phyloP scores from a whole-genome alignment of 2,329 filamentous ascomycete genomes.

The Trichoderma lentiforme region DNA sequence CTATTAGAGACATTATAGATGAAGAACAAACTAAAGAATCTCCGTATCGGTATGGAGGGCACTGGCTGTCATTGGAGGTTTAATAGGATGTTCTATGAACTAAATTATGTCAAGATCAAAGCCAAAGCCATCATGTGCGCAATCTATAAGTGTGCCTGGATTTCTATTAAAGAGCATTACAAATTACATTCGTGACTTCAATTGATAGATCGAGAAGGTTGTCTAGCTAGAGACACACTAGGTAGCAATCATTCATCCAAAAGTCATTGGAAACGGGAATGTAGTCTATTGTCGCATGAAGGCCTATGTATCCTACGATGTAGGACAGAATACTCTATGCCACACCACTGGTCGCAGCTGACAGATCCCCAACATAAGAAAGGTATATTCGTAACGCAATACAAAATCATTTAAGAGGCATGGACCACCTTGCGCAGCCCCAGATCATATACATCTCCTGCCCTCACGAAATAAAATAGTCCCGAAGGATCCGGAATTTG shows the following conservation, averaged over 20 bases:
- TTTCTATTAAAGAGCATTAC: not conserved
- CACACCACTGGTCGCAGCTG: not conserved
- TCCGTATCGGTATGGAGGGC: not conserved
- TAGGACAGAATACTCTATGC: not conserved
- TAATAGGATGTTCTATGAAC: not conserved
- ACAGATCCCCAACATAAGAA: not conserved
- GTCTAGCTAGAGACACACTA: not conserved
- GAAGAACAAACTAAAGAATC: not conserved
- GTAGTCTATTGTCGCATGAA: not conserved
- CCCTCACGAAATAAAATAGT: conserved; percentile 1
- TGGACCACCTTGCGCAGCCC: not conserved
- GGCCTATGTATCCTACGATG: not conserved
- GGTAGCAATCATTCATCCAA: not conserved
- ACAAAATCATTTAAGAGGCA: not conserved
- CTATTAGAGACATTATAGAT: conserved; percentile 36
- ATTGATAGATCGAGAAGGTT: not conserved
- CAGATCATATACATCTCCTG: conserved; percentile 2
- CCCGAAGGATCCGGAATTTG: not conserved
- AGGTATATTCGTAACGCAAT: not conserved
- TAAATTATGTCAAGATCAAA: not conserved
- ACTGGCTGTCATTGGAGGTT: not conserved
- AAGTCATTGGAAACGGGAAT: not conserved
- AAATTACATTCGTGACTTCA: not conserved
- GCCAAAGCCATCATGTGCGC: not conserved
- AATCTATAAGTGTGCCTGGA: not conserved